Conservation (phyloP, 2,329 filamentous ascomycete genomes). For the Cladophialophora chaetospira region DNA sequence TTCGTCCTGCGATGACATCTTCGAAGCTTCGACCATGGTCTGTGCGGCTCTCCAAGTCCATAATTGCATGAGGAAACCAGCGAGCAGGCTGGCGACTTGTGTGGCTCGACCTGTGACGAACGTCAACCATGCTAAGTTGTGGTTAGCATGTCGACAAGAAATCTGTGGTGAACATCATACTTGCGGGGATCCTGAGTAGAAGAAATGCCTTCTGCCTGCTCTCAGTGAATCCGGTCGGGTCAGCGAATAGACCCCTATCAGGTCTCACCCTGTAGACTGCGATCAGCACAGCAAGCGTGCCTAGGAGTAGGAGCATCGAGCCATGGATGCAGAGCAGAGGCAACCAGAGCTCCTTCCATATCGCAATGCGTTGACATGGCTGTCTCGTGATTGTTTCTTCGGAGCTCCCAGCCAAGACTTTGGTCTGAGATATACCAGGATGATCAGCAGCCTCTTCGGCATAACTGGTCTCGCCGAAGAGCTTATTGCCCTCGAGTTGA, state of each 20-base stretch:
- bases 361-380: neutral
- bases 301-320: slow-evolving; percentile 5
- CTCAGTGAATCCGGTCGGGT: slow-evolving; percentile 3
- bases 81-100: slow-evolving; percentile 13
- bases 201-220: neutral
- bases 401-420: neutral
- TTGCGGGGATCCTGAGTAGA: neutral
- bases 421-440: neutral
- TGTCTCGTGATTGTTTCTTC: neutral
- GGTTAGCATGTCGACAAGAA: neutral
- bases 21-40: slow-evolving; percentile 3
- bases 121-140: slow-evolving; percentile 11
- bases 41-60: slow-evolving; percentile 19
- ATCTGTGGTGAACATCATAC: neutral
- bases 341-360: slow-evolving; percentile 12
- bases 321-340: slow-evolving; percentile 4
- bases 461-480: neutral
- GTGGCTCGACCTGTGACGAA: slow-evolving; percentile 15
- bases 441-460: neutral
- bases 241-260: slow-evolving; percentile 8
- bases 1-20: neutral
- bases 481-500: neutral
- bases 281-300: neutral
- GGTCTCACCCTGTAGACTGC: slow-evolving; percentile 7
- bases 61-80: slow-evolving; percentile 17